Evolutionary conservation across 495 filamentous ascomycete genomes (phyloP).

Genomic region (Elasticomyces elasticus): DNA sequence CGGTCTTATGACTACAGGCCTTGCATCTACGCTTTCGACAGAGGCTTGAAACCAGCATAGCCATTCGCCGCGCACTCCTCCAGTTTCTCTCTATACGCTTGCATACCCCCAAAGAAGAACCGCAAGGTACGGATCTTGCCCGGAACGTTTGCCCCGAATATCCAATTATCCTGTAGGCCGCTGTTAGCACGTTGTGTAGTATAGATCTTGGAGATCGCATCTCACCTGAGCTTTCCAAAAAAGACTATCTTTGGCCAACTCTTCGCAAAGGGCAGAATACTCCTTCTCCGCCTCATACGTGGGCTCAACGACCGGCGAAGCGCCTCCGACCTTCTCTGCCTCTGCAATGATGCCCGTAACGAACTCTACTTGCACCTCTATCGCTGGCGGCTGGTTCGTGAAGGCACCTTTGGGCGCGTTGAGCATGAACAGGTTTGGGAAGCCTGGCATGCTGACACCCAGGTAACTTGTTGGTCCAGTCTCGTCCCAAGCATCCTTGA

Average conservation of each 20-base stretch:
- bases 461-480: conserved; percentile 14
- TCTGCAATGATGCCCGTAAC: conserved; percentile 11
- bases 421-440: conserved; percentile 21
- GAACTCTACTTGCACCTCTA: conserved; percentile 20
- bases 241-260: conserved; percentile 7
- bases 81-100: conserved; percentile 6
- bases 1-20: no score
- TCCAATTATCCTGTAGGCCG: conserved; percentile 6
- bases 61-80: background rate
- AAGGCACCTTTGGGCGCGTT: conserved; percentile 20
- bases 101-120: conserved; percentile 17
- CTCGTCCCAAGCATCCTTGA: conserved; percentile 11
- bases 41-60: conserved; percentile 4
- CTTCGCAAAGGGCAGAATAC: conserved; percentile 6
- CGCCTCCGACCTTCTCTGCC: background rate
- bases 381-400: conserved; percentile 16
- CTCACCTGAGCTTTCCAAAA: conserved; percentile 9
- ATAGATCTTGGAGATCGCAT: no score
- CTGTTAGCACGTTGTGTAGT: background rate
- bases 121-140: conserved; percentile 5
- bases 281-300: conserved; percentile 13
- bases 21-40: background rate
- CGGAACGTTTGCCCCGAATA: conserved; percentile 15
- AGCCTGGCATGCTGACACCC: conserved; percentile 13
- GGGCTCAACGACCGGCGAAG: conserved; percentile 4